A percentile compares a stretch with the other conserved stretches of the same genome.
phyloP scores from a whole-genome alignment of 2,329 filamentous ascomycete genomes.

The Curvularia hawaiiensis region DNA sequence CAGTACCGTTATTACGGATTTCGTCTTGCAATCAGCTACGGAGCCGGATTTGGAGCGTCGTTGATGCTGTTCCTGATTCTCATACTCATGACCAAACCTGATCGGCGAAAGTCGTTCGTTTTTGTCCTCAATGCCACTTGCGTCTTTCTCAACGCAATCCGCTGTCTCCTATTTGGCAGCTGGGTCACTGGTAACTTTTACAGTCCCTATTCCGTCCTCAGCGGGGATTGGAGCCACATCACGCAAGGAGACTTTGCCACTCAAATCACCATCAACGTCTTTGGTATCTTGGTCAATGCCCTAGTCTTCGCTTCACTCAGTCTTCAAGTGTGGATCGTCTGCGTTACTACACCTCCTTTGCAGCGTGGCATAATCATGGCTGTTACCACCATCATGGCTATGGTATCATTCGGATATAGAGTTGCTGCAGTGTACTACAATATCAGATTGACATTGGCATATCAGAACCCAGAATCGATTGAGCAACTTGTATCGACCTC shows the following conservation, averaged over 20 bases:
- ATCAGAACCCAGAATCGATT: slow-evolving; percentile 32
- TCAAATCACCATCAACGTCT: slow-evolving; percentile 55
- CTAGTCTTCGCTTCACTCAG: slow-evolving; percentile 65
- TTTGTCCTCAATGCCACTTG: slow-evolving; percentile 69
- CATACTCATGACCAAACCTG: slow-evolving; percentile 67
- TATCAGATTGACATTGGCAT: slow-evolving; percentile 46
- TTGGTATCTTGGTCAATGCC: slow-evolving; percentile 59
- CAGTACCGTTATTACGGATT: slow-evolving; percentile 54
- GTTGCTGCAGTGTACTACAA: slow-evolving; percentile 59
- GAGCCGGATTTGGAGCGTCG: slow-evolving; percentile 71
- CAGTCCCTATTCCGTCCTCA: slow-evolving; percentile 65
- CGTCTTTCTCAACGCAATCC: slow-evolving; percentile 65
- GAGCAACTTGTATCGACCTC: slow-evolving; percentile 39
- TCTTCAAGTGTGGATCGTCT: slow-evolving; percentile 68
- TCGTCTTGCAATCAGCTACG: slow-evolving; percentile 66
- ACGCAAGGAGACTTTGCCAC: slow-evolving; percentile 50
- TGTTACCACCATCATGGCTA: slow-evolving; percentile 55
- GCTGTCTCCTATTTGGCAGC: slow-evolving; percentile 61
- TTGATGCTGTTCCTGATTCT: slow-evolving; percentile 69
- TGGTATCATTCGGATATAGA: slow-evolving; percentile 60
- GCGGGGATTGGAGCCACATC: slow-evolving; percentile 60
- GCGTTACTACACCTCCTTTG: slow-evolving; percentile 53
- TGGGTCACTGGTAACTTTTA: slow-evolving; percentile 66
- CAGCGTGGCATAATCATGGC: slow-evolving; percentile 55
- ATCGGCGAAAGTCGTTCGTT: slow-evolving; percentile 68